These are phyloP conservation scores for Metschnikowia reukaufii DNA, from an alignment of 805 yeast genomes.

Conservation along the genomic window DNA sequence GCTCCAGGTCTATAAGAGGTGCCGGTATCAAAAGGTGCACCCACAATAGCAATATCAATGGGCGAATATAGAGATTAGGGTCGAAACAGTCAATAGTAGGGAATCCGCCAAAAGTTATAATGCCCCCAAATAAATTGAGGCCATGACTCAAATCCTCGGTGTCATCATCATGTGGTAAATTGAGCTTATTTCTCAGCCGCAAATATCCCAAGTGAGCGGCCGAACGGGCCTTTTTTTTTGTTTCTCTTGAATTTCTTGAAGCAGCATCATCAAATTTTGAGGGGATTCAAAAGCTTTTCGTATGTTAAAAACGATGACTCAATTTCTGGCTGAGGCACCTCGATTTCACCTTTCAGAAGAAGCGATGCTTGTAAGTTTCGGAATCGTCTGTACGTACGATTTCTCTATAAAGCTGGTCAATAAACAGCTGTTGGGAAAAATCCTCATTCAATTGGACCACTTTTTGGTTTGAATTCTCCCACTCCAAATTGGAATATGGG, in stretches of 20 bases:
- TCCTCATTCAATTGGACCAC: background rate
- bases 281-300: slow-evolving; percentile 4
- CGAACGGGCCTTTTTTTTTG: slow-evolving; percentile 7
- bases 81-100: slow-evolving; percentile 49
- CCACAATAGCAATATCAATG: slow-evolving; percentile 55
- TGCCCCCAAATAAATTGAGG: slow-evolving; percentile 45
- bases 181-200: slow-evolving; percentile 21
- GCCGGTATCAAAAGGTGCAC: slow-evolving; percentile 62
- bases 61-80: slow-evolving; percentile 21
- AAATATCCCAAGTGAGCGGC: slow-evolving; percentile 19
- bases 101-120: slow-evolving; percentile 54
- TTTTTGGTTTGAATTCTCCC: background rate
- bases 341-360: slow-evolving; percentile 3
- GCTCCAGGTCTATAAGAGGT: slow-evolving; percentile 58
- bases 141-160: slow-evolving; percentile 27
- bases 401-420: slow-evolving; percentile 20
- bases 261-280: slow-evolving; percentile 1
- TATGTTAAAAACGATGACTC: background rate
- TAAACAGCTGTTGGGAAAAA: slow-evolving; percentile 8
- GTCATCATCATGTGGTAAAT: slow-evolving; percentile 37
- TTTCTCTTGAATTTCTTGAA: slow-evolving; percentile 2
- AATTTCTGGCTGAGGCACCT: background rate
- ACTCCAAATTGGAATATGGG: background rate
- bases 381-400: slow-evolving; percentile 13
- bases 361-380: slow-evolving; percentile 2